These are phyloP conservation scores for Scedosporium apiospermum DNA, from an alignment of 2,329 filamentous ascomycete species.

Conservation along the genomic window DNA sequence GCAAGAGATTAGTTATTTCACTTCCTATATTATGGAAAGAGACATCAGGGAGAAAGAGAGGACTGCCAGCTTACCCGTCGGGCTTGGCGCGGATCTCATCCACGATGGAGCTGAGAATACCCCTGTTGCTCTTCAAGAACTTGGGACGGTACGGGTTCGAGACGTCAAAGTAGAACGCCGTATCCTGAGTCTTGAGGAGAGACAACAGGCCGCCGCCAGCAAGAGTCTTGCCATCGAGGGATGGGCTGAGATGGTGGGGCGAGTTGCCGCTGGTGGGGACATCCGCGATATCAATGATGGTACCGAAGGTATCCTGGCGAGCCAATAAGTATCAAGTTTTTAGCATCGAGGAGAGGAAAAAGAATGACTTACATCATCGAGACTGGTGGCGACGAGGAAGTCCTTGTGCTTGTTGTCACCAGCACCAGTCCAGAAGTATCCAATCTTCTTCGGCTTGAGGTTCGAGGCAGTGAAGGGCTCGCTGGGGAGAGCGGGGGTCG, in stretches of 20 bases:
- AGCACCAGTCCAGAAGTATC: constrained; percentile 54
- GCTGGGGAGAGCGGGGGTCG: constrained; percentile 47
- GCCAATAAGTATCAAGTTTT: not conserved
- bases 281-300: constrained; percentile 47
- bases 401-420: constrained; percentile 51
- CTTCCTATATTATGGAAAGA: not conserved
- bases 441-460: constrained; percentile 56
- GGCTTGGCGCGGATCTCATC: constrained; percentile 57
- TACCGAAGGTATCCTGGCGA: constrained; percentile 47
- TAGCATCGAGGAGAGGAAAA: not conserved
- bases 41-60: not conserved
- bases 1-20: not conserved
- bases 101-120: constrained; percentile 46
- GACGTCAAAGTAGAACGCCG: constrained; percentile 52
- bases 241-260: constrained; percentile 48
- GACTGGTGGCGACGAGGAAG: constrained; percentile 47
- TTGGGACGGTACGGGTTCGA: constrained; percentile 47
- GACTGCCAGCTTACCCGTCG: constrained; percentile 29
- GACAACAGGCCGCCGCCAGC: constrained; percentile 49
- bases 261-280: constrained; percentile 50
- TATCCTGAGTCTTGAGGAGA: constrained; percentile 51
- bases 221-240: constrained; percentile 46
- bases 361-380: constrained; percentile 39
- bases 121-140: constrained; percentile 51
- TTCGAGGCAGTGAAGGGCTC: constrained; percentile 41